phyloP scores from a whole-genome alignment of 1,139 yeast genomes.

The Blastobotrys raffinosifermentans region DNA sequence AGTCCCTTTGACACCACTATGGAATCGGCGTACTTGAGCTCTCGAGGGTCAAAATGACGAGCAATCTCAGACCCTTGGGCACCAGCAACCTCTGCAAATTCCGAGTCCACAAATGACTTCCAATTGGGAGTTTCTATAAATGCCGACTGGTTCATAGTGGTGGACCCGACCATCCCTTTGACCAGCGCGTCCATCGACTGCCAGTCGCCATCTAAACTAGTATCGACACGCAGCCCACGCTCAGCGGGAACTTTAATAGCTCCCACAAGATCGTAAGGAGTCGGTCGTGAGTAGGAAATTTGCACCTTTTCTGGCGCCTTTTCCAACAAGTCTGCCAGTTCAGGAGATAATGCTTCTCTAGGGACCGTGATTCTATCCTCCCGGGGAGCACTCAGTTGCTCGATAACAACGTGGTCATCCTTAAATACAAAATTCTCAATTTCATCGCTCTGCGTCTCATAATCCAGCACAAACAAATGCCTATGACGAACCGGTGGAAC shows the following conservation, averaged over 20 bases:
- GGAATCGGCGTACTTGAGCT: constrained; percentile 20
- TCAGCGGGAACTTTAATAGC: constrained; percentile 23
- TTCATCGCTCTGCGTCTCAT: background rate
- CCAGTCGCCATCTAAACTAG: constrained; percentile 15
- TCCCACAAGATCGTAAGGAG: background rate
- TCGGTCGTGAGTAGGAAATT: background rate
- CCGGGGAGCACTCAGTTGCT: background rate
- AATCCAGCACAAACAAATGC: constrained; percentile 1
- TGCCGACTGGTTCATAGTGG: constrained; percentile 7
- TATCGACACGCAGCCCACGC: constrained; percentile 26
- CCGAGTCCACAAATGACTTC: constrained; percentile 18
- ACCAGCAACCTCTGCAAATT: background rate
- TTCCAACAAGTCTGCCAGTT: background rate
- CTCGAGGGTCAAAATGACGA: constrained; percentile 4
- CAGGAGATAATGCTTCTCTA: background rate
- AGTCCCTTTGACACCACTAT: constrained; percentile 22
- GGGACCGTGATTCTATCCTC: constrained; percentile 2
- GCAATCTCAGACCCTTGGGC: constrained; percentile 1
- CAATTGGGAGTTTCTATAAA: constrained; percentile 23
- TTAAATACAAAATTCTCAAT: background rate
- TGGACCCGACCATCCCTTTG: constrained; percentile 6
- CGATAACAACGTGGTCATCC: background rate
- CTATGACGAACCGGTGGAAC: background rate
- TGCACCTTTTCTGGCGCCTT: background rate
- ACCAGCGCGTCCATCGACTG: constrained; percentile 5